phyloP scores from a whole-genome alignment of 1,284 basidiomycete species.

The Apiotrichum brassicae region DNA sequence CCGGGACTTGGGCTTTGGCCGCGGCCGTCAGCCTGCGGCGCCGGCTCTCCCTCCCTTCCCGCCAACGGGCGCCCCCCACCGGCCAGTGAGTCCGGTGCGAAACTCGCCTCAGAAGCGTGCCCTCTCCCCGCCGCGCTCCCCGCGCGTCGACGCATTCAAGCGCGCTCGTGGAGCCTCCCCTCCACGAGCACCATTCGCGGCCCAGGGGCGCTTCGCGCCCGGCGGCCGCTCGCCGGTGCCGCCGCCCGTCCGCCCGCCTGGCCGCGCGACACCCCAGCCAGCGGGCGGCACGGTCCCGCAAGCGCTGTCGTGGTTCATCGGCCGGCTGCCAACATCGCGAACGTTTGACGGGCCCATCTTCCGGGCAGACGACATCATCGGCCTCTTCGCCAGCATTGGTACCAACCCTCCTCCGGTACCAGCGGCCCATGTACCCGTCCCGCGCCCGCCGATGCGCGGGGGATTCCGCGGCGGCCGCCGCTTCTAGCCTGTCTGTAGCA shows the following conservation, averaged over 20 bases:
- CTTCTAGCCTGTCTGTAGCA: constrained; percentile 3
- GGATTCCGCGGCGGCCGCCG: constrained; percentile 4
- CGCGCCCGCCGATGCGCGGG: neutral
- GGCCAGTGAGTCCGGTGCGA: neutral
- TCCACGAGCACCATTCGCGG: constrained; percentile 2
- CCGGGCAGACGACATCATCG: constrained; percentile 77
- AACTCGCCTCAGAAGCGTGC: constrained; percentile 11
- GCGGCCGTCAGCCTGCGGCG: constrained; percentile 37
- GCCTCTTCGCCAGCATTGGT: constrained; percentile 48
- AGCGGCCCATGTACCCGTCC: neutral
- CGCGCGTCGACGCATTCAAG: constrained; percentile 8
- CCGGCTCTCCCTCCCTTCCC: constrained; percentile 17
- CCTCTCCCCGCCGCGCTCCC: constrained; percentile 13
- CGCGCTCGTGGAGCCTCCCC: constrained; percentile 13
- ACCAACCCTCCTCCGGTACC: constrained; percentile 3
- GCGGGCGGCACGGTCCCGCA: constrained; percentile 52
- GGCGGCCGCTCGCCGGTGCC: neutral
- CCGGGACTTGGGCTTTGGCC: constrained; percentile 74
- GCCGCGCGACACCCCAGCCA: neutral
- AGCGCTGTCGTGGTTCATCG: constrained; percentile 71
- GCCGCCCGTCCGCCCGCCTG: neutral
- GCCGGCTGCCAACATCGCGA: constrained; percentile 61
- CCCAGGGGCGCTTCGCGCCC: constrained; percentile 8
- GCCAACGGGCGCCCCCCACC: constrained; percentile 1
- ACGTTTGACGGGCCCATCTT: constrained; percentile 83